Conservation (phyloP, 179 eudicot genomes). For the Patellifolia procumbens region DNA sequence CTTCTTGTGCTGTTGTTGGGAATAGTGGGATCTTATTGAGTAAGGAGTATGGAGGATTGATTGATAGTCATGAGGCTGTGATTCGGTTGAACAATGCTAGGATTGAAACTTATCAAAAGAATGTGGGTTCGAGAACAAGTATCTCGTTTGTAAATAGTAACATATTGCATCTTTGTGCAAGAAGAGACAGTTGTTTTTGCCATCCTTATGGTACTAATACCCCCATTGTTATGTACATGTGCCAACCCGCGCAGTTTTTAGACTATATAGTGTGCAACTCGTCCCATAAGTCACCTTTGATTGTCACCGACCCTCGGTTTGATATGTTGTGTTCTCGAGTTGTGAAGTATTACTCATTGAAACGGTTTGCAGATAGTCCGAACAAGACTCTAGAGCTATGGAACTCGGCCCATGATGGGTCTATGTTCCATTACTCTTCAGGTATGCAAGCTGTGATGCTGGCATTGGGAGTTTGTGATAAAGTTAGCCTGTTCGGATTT, state of each 20-base stretch:
- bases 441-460: constrained; percentile 94
- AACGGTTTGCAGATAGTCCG: constrained; percentile 43
- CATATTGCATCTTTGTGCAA: constrained; percentile 72
- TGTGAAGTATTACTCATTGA: constrained; percentile 85
- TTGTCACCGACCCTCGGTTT: constrained; percentile 66
- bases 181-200: constrained; percentile 69
- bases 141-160: constrained; percentile 84
- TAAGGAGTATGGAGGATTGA: constrained; percentile 53
- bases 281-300: constrained; percentile 58
- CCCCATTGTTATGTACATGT: constrained; percentile 73
- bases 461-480: constrained; percentile 78
- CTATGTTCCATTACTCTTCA: constrained; percentile 81
- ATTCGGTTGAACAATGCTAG: constrained; percentile 85
- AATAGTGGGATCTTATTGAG: constrained; percentile 82
- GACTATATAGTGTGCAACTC: constrained; percentile 73
- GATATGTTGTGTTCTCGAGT: constrained; percentile 68
- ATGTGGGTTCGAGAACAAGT: constrained; percentile 74
- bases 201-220: constrained; percentile 75
- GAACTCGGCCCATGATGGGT: constrained; percentile 65
- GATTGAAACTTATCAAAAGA: constrained; percentile 36
- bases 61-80: constrained; percentile 75
- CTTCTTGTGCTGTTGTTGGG: constrained; percentile 86
- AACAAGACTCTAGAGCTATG: constrained; percentile 61
- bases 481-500: constrained; percentile 75
- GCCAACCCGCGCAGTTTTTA: constrained; percentile 78